These are phyloP conservation scores for Podospora pseudocomata DNA, from an alignment of 495 filamentous ascomycete species.

Conservation along the genomic window DNA sequence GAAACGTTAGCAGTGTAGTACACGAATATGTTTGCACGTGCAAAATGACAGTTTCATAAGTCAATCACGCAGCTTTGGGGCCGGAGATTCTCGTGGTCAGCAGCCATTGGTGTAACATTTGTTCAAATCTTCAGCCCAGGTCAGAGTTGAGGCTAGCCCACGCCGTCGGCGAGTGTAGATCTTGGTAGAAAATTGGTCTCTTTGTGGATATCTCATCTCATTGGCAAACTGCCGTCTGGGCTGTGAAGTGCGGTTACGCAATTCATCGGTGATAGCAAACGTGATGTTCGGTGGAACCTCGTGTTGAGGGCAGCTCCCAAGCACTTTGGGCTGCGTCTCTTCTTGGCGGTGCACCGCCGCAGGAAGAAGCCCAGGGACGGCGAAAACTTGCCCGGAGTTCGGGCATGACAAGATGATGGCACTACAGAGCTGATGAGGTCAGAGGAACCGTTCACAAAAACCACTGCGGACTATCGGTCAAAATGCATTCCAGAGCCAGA, in stretches of 20 bases:
- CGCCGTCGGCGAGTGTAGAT: background rate
- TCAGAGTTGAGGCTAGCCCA: background rate
- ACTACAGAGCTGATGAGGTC: background rate
- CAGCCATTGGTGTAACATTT: background rate
- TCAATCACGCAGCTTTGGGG: background rate
- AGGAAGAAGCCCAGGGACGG: background rate
- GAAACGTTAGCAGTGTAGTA: background rate
- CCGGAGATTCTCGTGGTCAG: background rate
- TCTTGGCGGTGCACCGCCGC: slow-evolving; percentile 2
- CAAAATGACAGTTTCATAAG: background rate
- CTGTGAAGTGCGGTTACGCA: background rate
- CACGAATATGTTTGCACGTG: background rate
- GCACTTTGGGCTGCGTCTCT: background rate
- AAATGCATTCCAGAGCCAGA: background rate
- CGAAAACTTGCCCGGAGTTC: background rate
- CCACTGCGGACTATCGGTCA: background rate
- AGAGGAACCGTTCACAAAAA: background rate
- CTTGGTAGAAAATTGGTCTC: background rate
- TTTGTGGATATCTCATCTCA: background rate
- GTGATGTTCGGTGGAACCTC: background rate
- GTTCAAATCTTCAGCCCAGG: background rate
- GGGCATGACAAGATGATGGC: background rate
- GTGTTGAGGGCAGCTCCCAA: background rate
- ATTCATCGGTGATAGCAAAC: background rate
- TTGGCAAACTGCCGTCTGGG: background rate